These are phyloP conservation scores for Camelina sativa DNA, from an alignment of 345 rosid genomes.

Conservation along the genomic window DNA sequence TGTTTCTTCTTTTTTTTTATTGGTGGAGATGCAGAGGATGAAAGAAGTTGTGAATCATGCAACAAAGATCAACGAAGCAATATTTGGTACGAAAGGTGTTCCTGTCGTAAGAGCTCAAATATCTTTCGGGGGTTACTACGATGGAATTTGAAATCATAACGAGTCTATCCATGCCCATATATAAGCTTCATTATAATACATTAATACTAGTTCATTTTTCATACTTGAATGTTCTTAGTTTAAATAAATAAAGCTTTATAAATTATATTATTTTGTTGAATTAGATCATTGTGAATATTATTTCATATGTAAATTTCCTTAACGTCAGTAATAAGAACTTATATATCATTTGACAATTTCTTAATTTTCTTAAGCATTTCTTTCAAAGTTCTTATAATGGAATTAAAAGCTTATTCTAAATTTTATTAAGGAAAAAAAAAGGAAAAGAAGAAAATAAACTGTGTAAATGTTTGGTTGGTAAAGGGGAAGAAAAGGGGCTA, in stretches of 20 bases:
- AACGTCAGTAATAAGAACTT: too few relatives aligned
- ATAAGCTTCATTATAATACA: background rate
- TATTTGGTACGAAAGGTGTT: slow-evolving; percentile 68
- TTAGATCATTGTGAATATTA: slow-evolving; percentile 15
- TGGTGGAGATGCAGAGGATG: slow-evolving; percentile 58
- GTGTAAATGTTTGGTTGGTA: background rate
- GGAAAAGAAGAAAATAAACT: background rate
- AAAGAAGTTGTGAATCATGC: slow-evolving; percentile 73
- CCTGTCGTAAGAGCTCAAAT: slow-evolving; percentile 78
- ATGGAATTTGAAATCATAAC: slow-evolving; percentile 46
- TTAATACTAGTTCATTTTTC: background rate
- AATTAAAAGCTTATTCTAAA: too few relatives aligned
- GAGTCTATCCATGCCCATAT: background rate
- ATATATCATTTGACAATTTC: too few relatives aligned
- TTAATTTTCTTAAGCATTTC: too few relatives aligned
- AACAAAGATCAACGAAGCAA: slow-evolving; percentile 66
- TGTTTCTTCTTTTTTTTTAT: too few relatives aligned
- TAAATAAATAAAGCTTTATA: slow-evolving; percentile 11
- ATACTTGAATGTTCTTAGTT: slow-evolving; percentile 2
- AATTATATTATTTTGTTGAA: slow-evolving; percentile 18
- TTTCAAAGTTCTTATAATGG: too few relatives aligned
- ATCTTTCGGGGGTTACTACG: slow-evolving; percentile 75
- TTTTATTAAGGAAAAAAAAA: background rate
- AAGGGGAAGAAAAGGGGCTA: too few relatives aligned
- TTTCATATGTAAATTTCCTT: background rate